A percentile compares a stretch with the other conserved stretches of the same genome.
These are phyloP conservation scores for Salvia sclarea DNA, from an alignment of 305 asterid species.

Conservation along the genomic window DNA sequence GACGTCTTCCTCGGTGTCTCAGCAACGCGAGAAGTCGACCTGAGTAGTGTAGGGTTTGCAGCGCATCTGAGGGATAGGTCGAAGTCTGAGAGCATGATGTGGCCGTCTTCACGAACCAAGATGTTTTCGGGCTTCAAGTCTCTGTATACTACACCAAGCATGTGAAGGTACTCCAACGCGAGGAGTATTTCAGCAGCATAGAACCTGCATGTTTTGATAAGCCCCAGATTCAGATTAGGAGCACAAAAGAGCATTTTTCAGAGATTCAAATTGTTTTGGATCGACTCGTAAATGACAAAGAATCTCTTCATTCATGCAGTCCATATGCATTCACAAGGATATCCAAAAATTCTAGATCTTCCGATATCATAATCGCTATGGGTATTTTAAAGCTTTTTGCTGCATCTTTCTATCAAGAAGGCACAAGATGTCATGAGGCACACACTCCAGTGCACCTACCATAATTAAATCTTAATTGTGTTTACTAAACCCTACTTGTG, in stretches of 20 bases:
- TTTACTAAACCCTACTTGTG: no score
- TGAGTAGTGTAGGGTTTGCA: slow-evolving; percentile 55
- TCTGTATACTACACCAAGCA: slow-evolving; percentile 90
- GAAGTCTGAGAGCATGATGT: slow-evolving; percentile 92
- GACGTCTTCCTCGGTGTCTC: slow-evolving; percentile 53
- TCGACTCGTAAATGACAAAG: not conserved
- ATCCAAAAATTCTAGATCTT: not conserved
- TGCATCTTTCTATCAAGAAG: not conserved
- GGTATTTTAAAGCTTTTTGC: not conserved
- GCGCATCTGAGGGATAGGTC: slow-evolving; percentile 73
- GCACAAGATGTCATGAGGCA: no score
- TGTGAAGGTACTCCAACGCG: slow-evolving; percentile 90
- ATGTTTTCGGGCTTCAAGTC: slow-evolving; percentile 93
- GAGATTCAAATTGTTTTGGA: not conserved
- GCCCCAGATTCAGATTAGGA: slow-evolving; percentile 6
- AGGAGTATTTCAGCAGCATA: slow-evolving; percentile 90
- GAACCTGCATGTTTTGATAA: slow-evolving; percentile 57
- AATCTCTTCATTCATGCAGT: not conserved
- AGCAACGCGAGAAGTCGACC: slow-evolving; percentile 46
- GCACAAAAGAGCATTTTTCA: not conserved
- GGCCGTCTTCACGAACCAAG: slow-evolving; percentile 88
- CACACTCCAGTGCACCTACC: no score
- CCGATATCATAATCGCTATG: not conserved
- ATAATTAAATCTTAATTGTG: no score
- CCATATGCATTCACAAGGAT: not conserved